Evolutionary conservation across 2,329 filamentous ascomycete species (phyloP), one percentile per base, ranked within the genome.

Genomic region (Chaetomiaceae sp.): DNA sequence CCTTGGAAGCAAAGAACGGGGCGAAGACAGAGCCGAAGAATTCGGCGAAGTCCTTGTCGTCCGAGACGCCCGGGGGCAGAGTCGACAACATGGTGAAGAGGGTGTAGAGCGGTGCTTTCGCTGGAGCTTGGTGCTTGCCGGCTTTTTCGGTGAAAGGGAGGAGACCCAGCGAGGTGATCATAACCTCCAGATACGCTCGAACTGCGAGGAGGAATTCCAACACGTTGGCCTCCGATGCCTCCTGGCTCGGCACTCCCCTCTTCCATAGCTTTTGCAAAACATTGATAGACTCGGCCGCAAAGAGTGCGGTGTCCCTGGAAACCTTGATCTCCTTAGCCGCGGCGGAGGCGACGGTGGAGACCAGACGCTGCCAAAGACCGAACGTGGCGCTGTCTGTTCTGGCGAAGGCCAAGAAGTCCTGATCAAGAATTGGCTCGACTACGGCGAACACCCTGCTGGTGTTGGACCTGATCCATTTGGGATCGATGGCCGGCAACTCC

Each of bases 241-340:
- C 62, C 71, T 78, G 32, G 17, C 3, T 18, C 14, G 26, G 65
- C 67, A 70, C n/a, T 65, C 70, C 38, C 68, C 67, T 7, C 15
- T 70, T 70, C 88, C 89, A 95, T 2, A 90, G 64, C 20, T 75
- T 78, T 39, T 80, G 76, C 6, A 95, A 68, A 18, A 89, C 66
- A 34, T 80, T 80, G 40, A 91, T 74, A 18, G 89, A 73, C 34
- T 79, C 74, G 18, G 86, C 83, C 51, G 95, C 75, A 48, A 90
- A 91, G 50, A 81, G 78, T 59, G 87, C 86, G 1, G 89, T 87
- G 51, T 97, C 91, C 11, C 78, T 77, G 0, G 88, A 89, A 6
- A 90, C 83, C 58, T 91, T 95, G 56, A 98, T 84, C 65, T 98
- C 93, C 65, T 95, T 95, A 34, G 75, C 76, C 19, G 83, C 83